These are phyloP conservation scores for Candida silvatica DNA, from an alignment of 805 yeast species.

Conservation along the genomic window DNA sequence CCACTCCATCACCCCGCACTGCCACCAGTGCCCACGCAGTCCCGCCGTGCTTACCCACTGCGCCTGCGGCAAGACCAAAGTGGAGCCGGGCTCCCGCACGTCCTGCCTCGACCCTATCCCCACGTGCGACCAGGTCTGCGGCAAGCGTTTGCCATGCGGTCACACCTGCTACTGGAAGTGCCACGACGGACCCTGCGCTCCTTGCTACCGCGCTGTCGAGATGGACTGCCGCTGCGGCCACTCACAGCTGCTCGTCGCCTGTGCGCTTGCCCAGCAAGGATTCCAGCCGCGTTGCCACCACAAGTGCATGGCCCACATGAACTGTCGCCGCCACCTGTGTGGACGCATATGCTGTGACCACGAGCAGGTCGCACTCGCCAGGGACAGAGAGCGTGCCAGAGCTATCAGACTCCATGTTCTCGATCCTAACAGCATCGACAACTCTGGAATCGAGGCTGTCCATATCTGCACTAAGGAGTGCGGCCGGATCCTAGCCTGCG, in stretches of 20 bases:
- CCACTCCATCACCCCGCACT: slow-evolving; percentile 33
- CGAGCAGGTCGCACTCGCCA: slow-evolving; percentile 49
- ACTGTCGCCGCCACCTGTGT: slow-evolving; percentile 79
- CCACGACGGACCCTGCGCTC: slow-evolving; percentile 68
- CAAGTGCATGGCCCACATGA: slow-evolving; percentile 66
- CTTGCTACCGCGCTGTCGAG: slow-evolving; percentile 48
- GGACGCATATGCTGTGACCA: slow-evolving; percentile 57
- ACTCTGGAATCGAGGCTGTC: slow-evolving; percentile 55
- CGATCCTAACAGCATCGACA: slow-evolving; percentile 33
- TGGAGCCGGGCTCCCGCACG: slow-evolving; percentile 34
- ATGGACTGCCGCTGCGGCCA: slow-evolving; percentile 57
- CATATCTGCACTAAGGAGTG: slow-evolving; percentile 70
- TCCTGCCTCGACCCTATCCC: slow-evolving; percentile 76
- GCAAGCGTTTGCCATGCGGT: slow-evolving; percentile 61
- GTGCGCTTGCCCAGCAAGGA: slow-evolving; percentile 45
- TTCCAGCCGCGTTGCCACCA: slow-evolving; percentile 53
- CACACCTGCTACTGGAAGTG: slow-evolving; percentile 61
- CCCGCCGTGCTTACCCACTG: slow-evolving; percentile 58
- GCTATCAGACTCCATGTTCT: slow-evolving; percentile 35
- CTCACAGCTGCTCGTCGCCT: slow-evolving; percentile 51
- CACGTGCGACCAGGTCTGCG: slow-evolving; percentile 60
- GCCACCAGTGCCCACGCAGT: slow-evolving; percentile 48
- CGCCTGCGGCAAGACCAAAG: slow-evolving; percentile 66
- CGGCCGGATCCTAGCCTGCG: slow-evolving; percentile 54
- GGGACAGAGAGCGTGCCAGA: slow-evolving; percentile 45